phyloP scores from a whole-genome alignment of 2,329 filamentous ascomycete genomes.

The Colletotrichum theobromicola region DNA sequence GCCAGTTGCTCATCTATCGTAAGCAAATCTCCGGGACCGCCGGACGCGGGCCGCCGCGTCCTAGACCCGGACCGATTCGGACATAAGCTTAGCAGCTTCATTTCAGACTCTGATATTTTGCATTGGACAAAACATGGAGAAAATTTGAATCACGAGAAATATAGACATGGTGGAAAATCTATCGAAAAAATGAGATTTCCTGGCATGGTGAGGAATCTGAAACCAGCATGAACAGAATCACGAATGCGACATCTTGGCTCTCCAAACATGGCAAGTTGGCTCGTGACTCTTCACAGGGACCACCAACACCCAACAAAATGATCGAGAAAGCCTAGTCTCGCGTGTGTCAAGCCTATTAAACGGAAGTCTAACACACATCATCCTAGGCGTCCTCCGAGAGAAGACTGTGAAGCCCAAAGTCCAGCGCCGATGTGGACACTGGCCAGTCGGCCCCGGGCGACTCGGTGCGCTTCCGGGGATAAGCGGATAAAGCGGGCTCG shows the following conservation, averaged over 20 bases:
- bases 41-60: not conserved
- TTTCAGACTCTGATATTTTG: not conserved
- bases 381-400: not conserved
- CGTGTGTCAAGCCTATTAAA: not conserved
- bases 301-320: not conserved
- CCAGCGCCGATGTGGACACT: constrained; percentile 1
- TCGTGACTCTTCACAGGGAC: not conserved
- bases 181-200: not conserved
- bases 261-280: not conserved
- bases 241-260: not conserved
- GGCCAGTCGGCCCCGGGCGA: not conserved
- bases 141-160: not conserved
- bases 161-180: not conserved
- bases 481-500: constrained; percentile 8
- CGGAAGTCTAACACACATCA: not conserved
- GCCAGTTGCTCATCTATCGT: not conserved
- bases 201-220: not conserved
- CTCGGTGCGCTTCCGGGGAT: constrained; percentile 8
- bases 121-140: not conserved
- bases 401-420: not conserved
- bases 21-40: not conserved
- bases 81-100: not conserved
- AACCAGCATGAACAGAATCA: not conserved
- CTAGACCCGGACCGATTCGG: not conserved
- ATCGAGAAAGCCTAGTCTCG: not conserved